Conservation (phyloP, 2,329 filamentous ascomycete genomes). For the Epichloe gansuensis region DNA sequence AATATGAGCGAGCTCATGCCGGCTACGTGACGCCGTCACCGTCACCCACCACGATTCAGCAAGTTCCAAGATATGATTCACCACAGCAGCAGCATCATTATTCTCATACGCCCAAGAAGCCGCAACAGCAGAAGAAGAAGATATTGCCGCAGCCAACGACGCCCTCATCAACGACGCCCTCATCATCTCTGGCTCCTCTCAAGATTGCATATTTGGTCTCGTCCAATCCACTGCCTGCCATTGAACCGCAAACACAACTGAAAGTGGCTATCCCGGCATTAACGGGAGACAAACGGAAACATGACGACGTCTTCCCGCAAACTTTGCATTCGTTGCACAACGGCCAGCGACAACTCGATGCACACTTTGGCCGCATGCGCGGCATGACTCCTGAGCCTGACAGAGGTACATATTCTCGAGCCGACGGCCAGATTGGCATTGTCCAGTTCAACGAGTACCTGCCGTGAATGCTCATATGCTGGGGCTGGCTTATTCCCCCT, state of each 20-base stretch:
- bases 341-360: constrained; percentile 24
- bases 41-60: constrained; percentile 17
- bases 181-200: constrained; percentile 22
- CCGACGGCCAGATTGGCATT: constrained; percentile 20
- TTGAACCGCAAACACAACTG: constrained; percentile 20
- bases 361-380: constrained; percentile 16
- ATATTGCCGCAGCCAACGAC: constrained; percentile 3
- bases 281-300: constrained; percentile 25
- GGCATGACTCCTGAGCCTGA: constrained; percentile 16
- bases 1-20: constrained; percentile 25
- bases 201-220: constrained; percentile 24
- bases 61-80: constrained; percentile 18
- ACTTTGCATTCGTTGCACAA: constrained; percentile 22
- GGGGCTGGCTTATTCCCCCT: not conserved
- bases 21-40: constrained; percentile 27
- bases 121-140: not conserved
- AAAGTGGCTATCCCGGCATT: constrained; percentile 12
- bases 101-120: not conserved
- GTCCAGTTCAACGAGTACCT: constrained; percentile 20
- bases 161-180: constrained; percentile 7
- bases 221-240: constrained; percentile 17
- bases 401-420: constrained; percentile 22
- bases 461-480: not conserved
- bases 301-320: constrained; percentile 22
- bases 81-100: not conserved